Evolutionary conservation across 2,329 filamentous ascomycete species (phyloP).

Genomic region (Metarhizium rileyi): DNA sequence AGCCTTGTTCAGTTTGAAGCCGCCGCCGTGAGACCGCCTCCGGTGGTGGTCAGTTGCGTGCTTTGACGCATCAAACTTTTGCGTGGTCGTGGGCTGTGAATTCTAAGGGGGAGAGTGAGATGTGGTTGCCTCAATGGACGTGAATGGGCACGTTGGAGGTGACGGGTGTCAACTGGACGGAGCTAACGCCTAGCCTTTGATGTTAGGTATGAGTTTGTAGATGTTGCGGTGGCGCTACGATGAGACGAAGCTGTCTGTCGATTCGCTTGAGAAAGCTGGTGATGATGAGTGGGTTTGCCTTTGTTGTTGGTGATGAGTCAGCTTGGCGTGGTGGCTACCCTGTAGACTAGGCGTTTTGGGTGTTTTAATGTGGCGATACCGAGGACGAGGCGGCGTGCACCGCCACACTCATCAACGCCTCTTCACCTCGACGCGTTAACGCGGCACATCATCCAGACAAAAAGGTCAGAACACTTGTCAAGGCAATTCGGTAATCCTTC

Average conservation of each 20-base stretch:
- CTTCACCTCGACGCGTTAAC: too few relatives aligned
- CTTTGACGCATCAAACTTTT: not conserved
- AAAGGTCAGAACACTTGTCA: too few relatives aligned
- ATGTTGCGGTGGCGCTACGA: not conserved
- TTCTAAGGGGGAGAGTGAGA: not conserved
- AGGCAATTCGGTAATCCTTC: not conserved
- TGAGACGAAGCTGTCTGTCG: not conserved
- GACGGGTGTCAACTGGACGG: not conserved
- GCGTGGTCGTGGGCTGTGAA: not conserved
- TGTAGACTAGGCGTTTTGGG: too few relatives aligned
- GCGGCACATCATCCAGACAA: too few relatives aligned
- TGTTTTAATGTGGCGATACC: too few relatives aligned
- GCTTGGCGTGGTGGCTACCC: too few relatives aligned
- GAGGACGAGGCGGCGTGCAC: too few relatives aligned
- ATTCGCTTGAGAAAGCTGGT: not conserved
- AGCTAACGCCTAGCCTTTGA: not conserved
- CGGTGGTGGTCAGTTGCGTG: not conserved
- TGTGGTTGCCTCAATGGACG: not conserved
- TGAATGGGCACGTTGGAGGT: not conserved
- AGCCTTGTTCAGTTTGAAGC: not conserved
- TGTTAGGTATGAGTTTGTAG: not conserved
- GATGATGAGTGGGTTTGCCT: not conserved
- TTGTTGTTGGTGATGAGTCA: not conserved
- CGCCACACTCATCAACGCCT: conserved; percentile 1
- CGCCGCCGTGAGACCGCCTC: not conserved